Base-by-base conservation (phyloP, 192 early-diverging fungal species). In the Backusella psychrophila region DNA sequence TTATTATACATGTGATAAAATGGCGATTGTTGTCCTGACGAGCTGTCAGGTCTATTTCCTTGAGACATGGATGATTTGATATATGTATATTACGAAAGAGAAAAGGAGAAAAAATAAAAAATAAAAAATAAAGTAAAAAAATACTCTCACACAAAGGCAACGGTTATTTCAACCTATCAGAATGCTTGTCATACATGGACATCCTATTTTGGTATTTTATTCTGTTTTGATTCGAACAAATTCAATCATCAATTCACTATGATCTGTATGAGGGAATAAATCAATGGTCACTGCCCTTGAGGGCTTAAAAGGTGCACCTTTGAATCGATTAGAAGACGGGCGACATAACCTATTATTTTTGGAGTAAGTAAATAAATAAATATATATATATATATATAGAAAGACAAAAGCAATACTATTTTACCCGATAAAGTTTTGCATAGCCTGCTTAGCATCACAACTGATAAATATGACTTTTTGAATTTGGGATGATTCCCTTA, bases 191-290 rank as follows among this genome's bases (percentile, higher is more conserved):
- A 59, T 12, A 59, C 53, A 59, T 8, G 9, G 8, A 14, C 15
- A 12, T n/a, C 26, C 56, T 29, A 63, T 29, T 63, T 63, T 63
- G 26, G 56, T 63, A 63, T 63, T 63, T 63, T 63, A 63, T 63
- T 63, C 56, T 63, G 21, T 59, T 63, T 63, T 59, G 70, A 42
- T 33, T 59, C 90, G 71, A n/a, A 80, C 74, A 80, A 94, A 92
- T 74, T 89, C 90, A 39, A 94, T 74, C 14, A 95, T 81, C 23
- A 94, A 71, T 79, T 94, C 94, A 66, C 81, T 89, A 46, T 87
- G 88, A n/a, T 85, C 75, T 12, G 92, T 90, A 77, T 95, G 91
- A 41, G 94, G 94, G 84, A 95, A 95, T 42, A 95, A 56, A 76
- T 95, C 94, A 7, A 95, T 81, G 1, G 88, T 85, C 31, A 90